Percentiles rank a stretch among this genome's conserved stretches.
These are phyloP conservation scores for Chenopodium suecicum DNA, from an alignment of 148 eudicot species.

Conservation along the genomic window DNA sequence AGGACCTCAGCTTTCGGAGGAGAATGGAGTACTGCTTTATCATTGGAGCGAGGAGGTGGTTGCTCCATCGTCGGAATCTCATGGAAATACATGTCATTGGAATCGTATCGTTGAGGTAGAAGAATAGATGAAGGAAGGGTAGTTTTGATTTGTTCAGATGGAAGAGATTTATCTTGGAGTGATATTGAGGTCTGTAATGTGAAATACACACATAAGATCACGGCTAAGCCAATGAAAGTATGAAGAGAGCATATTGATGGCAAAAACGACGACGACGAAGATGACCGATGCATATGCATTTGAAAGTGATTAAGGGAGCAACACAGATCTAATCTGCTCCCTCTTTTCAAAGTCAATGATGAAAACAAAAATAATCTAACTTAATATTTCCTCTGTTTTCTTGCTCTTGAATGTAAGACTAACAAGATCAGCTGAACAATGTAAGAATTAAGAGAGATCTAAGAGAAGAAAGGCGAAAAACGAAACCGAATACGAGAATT, in stretches of 20 bases:
- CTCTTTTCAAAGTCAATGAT: neutral
- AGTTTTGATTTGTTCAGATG: constrained; percentile 1
- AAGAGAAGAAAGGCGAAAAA: neutral
- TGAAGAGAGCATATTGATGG: neutral
- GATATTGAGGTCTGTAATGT: neutral
- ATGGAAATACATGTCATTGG: neutral
- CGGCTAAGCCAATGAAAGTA: constrained; percentile 6
- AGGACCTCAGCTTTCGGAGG: neutral
- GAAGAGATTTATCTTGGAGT: neutral
- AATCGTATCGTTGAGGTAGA: neutral
- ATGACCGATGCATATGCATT: neutral
- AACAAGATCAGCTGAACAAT: neutral
- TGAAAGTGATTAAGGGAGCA: neutral
- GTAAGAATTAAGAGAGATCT: neutral
- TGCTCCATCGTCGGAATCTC: neutral
- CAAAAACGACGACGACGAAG: neutral
- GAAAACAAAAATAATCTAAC: neutral
- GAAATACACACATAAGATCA: neutral
- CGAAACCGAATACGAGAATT: neutral
- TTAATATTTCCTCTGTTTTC: neutral
- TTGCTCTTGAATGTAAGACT: neutral
- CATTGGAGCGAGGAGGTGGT: neutral
- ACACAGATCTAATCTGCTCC: neutral
- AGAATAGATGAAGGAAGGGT: neutral
- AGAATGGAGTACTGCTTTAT: neutral